A percentile compares a stretch with the other conserved stretches of the same genome.
Conservation (phyloP, 306 rosid genomes). For the Leucaena leucocephala region DNA sequence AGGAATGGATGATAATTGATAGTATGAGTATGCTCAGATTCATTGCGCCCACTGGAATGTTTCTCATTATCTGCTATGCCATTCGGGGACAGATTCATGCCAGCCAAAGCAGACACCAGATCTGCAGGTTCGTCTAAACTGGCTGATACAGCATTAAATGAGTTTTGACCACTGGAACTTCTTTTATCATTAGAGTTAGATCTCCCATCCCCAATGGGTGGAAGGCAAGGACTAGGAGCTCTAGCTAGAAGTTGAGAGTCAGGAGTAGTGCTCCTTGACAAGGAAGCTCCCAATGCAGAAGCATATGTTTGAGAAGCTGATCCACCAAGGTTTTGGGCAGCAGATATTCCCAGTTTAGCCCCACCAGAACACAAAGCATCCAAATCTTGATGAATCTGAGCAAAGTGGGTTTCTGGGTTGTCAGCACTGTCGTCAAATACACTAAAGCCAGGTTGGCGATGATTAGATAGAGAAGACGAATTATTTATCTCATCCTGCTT, state of each 20-base stretch:
- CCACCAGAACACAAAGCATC: constrained; percentile 59
- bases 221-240: constrained; percentile 92
- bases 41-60: constrained; percentile 46
- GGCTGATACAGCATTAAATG: constrained; percentile 64
- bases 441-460: constrained; percentile 68
- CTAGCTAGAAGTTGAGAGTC: constrained; percentile 83
- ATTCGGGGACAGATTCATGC: constrained; percentile 71
- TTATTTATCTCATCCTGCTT: constrained; percentile 41
- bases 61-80: constrained; percentile 59
- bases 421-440: constrained; percentile 73
- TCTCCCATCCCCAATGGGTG: constrained; percentile 96
- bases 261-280: constrained; percentile 92
- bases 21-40: constrained; percentile 38
- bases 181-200: constrained; percentile 61
- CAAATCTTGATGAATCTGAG: constrained; percentile 61
- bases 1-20: constrained; percentile 53
- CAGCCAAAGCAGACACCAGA: constrained; percentile 75
- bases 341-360: constrained; percentile 65
- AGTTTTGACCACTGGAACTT: constrained; percentile 60
- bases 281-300: constrained; percentile 81
- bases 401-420: constrained; percentile 54
- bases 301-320: constrained; percentile 77
- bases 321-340: constrained; percentile 58
- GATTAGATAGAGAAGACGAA: constrained; percentile 61
- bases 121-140: constrained; percentile 65